phyloP scores from a whole-genome alignment of 2,329 filamentous ascomycete genomes.

The Penicillium sp. region DNA sequence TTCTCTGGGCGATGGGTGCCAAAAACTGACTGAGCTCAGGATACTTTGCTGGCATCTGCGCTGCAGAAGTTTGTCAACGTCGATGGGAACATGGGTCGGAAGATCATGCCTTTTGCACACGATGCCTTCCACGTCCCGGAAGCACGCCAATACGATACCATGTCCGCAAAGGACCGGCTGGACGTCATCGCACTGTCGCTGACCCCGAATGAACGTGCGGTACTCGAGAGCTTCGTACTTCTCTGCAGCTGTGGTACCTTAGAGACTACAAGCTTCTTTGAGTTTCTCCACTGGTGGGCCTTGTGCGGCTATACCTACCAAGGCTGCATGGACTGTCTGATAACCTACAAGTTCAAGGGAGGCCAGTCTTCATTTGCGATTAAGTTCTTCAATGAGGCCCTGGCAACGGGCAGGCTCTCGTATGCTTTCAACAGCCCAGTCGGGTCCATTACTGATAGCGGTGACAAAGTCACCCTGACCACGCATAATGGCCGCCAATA shows the following conservation, averaged over 20 bases:
- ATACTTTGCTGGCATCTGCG: slow-evolving; percentile 35
- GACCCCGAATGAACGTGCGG: slow-evolving; percentile 44
- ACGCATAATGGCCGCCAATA: slow-evolving; percentile 36
- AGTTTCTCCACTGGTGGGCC: slow-evolving; percentile 55
- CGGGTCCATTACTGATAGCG: slow-evolving; percentile 33
- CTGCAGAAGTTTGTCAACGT: slow-evolving; percentile 51
- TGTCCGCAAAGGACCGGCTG: slow-evolving; percentile 50
- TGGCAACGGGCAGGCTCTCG: slow-evolving; percentile 40
- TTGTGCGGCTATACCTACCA: slow-evolving; percentile 46
- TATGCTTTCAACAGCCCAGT: slow-evolving; percentile 49
- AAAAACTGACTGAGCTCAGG: slow-evolving; percentile 24
- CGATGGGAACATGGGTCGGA: slow-evolving; percentile 45
- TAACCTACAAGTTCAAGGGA: slow-evolving; percentile 47
- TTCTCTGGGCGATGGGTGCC: no score
- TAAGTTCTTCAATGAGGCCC: slow-evolving; percentile 49
- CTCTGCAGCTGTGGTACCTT: slow-evolving; percentile 49
- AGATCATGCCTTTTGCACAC: slow-evolving; percentile 47
- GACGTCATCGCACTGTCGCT: slow-evolving; percentile 43
- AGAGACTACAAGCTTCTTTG: slow-evolving; percentile 49
- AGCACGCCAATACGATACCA: slow-evolving; percentile 40
- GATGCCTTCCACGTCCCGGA: slow-evolving; percentile 36
- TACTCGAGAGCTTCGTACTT: slow-evolving; percentile 46
- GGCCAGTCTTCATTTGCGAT: slow-evolving; percentile 52
- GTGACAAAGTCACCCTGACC: slow-evolving; percentile 36
- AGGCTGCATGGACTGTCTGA: slow-evolving; percentile 43